Percentiles rank a stretch among this genome's conserved stretches.
These are phyloP conservation scores for Erigeron canadensis DNA, from an alignment of 129 eudicot genomes.

Conservation along the genomic window DNA sequence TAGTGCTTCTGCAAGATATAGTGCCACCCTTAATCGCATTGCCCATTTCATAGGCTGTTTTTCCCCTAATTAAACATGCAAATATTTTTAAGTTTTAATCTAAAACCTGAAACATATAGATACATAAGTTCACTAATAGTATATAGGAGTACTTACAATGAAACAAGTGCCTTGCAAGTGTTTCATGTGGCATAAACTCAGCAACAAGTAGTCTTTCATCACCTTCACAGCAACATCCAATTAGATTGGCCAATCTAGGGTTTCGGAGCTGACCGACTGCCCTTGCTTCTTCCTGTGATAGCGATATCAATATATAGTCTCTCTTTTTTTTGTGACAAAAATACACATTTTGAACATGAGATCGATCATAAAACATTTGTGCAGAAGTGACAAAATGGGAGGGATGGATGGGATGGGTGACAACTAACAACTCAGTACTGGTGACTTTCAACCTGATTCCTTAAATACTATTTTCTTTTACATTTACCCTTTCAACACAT, in stretches of 20 bases:
- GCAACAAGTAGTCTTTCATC: slow-evolving; percentile 82
- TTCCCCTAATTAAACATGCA: slow-evolving; percentile 67
- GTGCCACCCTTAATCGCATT: slow-evolving; percentile 91
- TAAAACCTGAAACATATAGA: neutral
- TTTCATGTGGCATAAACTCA: slow-evolving; percentile 89
- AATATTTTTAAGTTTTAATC: slow-evolving; percentile 19
- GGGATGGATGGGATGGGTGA: no score
- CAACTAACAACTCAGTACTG: no score
- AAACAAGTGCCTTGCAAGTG: slow-evolving; percentile 83
- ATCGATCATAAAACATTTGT: neutral
- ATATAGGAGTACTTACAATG: slow-evolving; percentile 60
- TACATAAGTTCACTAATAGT: neutral
- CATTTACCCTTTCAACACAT: no score
- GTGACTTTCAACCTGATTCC: no score
- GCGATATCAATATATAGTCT: slow-evolving; percentile 16
- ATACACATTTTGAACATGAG: neutral
- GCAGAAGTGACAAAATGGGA: neutral
- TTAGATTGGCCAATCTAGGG: slow-evolving; percentile 71
- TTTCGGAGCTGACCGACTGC: slow-evolving; percentile 87
- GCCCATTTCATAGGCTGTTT: slow-evolving; percentile 98
- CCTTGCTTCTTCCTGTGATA: slow-evolving; percentile 80
- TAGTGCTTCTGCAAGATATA: slow-evolving; percentile 82
- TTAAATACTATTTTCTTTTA: no score
- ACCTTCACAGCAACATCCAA: slow-evolving; percentile 92
- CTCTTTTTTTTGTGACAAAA: neutral